phyloP scores from a whole-genome alignment of 2,329 filamentous ascomycete genomes.

The Dothidotthia symphoricarpi region DNA sequence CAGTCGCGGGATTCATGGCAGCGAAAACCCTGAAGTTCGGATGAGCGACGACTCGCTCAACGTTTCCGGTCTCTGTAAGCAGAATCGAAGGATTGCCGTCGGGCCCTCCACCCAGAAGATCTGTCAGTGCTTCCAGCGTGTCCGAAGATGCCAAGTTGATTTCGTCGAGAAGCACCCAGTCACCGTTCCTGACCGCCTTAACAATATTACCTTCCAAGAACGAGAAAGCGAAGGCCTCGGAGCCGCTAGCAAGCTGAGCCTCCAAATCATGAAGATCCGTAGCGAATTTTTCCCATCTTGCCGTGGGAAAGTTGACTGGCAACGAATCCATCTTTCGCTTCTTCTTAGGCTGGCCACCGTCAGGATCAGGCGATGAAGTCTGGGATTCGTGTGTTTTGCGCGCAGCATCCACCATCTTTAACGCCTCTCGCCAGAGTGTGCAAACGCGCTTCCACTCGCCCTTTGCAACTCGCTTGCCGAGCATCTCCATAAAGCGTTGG shows the following conservation, averaged over 20 bases:
- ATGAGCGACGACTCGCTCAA: slow-evolving; percentile 85
- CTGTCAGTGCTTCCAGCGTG: slow-evolving; percentile 88
- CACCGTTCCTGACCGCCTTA: slow-evolving; percentile 90
- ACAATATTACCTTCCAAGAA: slow-evolving; percentile 96
- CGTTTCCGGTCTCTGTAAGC: slow-evolving; percentile 88
- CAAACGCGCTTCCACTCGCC: slow-evolving; percentile 85
- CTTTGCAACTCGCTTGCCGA: slow-evolving; percentile 75
- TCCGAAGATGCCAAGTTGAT: slow-evolving; percentile 95
- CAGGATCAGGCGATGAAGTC: slow-evolving; percentile 39
- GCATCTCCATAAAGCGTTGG: slow-evolving; percentile 71
- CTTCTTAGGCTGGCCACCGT: slow-evolving; percentile 66
- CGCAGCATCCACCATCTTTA: slow-evolving; percentile 73
- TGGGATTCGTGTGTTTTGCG: slow-evolving; percentile 44
- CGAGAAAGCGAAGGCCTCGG: slow-evolving; percentile 81
- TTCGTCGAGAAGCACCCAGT: slow-evolving; percentile 96
- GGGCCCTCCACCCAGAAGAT: slow-evolving; percentile 73
- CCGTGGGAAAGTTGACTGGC: slow-evolving; percentile 55
- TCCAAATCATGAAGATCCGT: slow-evolving; percentile 74
- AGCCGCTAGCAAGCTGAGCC: slow-evolving; percentile 69
- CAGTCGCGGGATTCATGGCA: slow-evolving; percentile 98
- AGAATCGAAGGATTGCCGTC: slow-evolving; percentile 76
- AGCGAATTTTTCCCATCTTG: slow-evolving; percentile 79
- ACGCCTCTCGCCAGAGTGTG: slow-evolving; percentile 83
- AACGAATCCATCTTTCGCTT: slow-evolving; percentile 62
- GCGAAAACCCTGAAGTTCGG: slow-evolving; percentile 94